Percentiles rank a stretch among this genome's conserved stretches.
Evolutionary conservation across 495 filamentous ascomycete species (phyloP).

Genomic region (Amniculicola lignicola): DNA sequence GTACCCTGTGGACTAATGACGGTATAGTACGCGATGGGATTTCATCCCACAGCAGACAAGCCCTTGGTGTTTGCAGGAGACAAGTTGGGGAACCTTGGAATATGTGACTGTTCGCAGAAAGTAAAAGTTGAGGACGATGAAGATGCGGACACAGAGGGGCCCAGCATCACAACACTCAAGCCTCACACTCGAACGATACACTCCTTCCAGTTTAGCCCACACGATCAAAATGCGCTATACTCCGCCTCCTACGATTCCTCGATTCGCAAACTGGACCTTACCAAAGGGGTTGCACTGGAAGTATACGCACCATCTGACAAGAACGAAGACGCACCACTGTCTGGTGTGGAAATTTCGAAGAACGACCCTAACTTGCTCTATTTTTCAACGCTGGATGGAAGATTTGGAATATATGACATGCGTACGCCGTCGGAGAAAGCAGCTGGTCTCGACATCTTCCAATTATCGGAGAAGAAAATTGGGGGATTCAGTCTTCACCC

Average conservation of each 20-base stretch:
- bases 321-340: slow-evolving; percentile 71
- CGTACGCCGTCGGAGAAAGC: slow-evolving; percentile 54
- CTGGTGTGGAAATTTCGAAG: slow-evolving; percentile 71
- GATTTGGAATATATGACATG: slow-evolving; percentile 74
- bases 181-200: slow-evolving; percentile 86
- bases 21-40: slow-evolving; percentile 67
- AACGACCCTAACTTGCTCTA: slow-evolving; percentile 71
- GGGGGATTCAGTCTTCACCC: slow-evolving; percentile 88
- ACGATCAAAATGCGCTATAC: slow-evolving; percentile 66
- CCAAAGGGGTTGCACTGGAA: slow-evolving; percentile 71
- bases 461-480: slow-evolving; percentile 90
- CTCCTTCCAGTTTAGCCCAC: slow-evolving; percentile 70
- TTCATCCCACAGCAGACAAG: slow-evolving; percentile 83
- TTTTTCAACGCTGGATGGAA: slow-evolving; percentile 82
- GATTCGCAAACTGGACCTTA: slow-evolving; percentile 81
- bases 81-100: slow-evolving; percentile 87
- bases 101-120: slow-evolving; percentile 86
- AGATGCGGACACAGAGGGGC: slow-evolving; percentile 65
- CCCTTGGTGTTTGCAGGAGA: slow-evolving; percentile 92
- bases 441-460: slow-evolving; percentile 57
- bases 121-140: slow-evolving; percentile 50
- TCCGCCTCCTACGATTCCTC: slow-evolving; percentile 93
- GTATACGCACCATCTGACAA: slow-evolving; percentile 69
- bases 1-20: neutral
- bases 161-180: slow-evolving; percentile 81